Conservation (phyloP, 2,329 filamentous ascomycete genomes). For the Monilinia vaccinii-corymbosi region DNA sequence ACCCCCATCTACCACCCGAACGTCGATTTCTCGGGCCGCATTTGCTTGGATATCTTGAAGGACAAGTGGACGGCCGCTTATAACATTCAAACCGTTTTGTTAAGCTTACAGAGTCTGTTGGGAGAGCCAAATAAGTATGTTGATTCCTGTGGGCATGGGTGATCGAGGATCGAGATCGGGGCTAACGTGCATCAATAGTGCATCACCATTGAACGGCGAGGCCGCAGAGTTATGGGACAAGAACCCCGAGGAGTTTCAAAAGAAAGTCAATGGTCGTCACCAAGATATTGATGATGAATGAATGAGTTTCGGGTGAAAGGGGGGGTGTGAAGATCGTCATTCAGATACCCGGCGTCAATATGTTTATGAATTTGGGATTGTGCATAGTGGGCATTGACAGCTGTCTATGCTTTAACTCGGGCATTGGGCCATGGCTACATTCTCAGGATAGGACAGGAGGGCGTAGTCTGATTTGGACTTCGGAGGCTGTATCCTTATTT, state of each 20-base stretch:
- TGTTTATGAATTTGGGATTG: conserved; percentile 7
- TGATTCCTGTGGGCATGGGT: background rate
- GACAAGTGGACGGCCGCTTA: conserved; percentile 99
- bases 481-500: background rate
- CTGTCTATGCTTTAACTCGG: background rate
- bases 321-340: background rate
- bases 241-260: conserved; percentile 79
- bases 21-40: conserved; percentile 92
- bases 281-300: conserved; percentile 53
- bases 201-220: conserved; percentile 90
- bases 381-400: background rate
- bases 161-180: background rate
- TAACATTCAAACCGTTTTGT: conserved; percentile 86
- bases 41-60: conserved; percentile 96
- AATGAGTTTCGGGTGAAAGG: background rate
- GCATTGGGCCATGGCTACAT: background rate
- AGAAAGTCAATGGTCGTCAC: conserved; percentile 55
- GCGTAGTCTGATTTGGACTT: background rate
- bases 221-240: conserved; percentile 95
- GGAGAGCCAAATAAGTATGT: conserved; percentile 96
- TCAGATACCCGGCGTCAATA: conserved; percentile 8
- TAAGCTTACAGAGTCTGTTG: conserved; percentile 89
- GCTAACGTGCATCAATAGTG: conserved; percentile 42
- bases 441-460: conserved; percentile 3
- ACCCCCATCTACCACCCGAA: conserved; percentile 99